A percentile compares a stretch with the other conserved stretches of the same genome.
Conservation (phyloP, 2,329 filamentous ascomycete genomes). For the Paecilomyces sp. region DNA sequence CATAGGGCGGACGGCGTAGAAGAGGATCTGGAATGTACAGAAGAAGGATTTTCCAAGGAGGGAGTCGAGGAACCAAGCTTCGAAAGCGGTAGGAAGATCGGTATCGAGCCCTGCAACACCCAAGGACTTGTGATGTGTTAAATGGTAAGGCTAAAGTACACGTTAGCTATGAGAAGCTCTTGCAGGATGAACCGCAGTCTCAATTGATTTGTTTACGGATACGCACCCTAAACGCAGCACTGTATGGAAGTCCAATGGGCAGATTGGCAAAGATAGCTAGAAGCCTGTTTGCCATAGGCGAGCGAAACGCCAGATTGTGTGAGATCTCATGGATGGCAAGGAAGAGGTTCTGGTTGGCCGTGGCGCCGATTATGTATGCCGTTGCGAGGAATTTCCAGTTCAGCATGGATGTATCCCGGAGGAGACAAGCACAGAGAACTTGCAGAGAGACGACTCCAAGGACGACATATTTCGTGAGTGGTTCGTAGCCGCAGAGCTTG, state of each 20-base stretch:
- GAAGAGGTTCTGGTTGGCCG: slow-evolving; percentile 97
- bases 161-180: neutral
- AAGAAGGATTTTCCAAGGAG: slow-evolving; percentile 97
- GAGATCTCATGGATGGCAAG: slow-evolving; percentile 98
- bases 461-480: slow-evolving; percentile 91
- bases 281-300: slow-evolving; percentile 69
- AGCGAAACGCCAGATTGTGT: slow-evolving; percentile 91
- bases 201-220: neutral
- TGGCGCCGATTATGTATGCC: slow-evolving; percentile 87
- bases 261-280: slow-evolving; percentile 92
- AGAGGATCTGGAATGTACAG: slow-evolving; percentile 97
- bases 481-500: slow-evolving; percentile 93
- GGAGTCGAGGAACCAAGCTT: slow-evolving; percentile 86
- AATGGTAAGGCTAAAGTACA: slow-evolving; percentile 69
- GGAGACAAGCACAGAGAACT: slow-evolving; percentile 65
- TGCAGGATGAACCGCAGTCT: neutral
- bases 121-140: slow-evolving; percentile 97
- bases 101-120: slow-evolving; percentile 95
- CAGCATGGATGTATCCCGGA: slow-evolving; percentile 70
- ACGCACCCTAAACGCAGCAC: slow-evolving; percentile 81
- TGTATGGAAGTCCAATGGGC: slow-evolving; percentile 92
- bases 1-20: slow-evolving; percentile 96
- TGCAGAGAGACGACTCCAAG: slow-evolving; percentile 76
- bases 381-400: slow-evolving; percentile 80
- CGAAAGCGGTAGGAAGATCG: slow-evolving; percentile 84